Evolutionary conservation across 2,329 filamentous ascomycete genomes (phyloP).

Genomic region (Claviceps citrina): DNA sequence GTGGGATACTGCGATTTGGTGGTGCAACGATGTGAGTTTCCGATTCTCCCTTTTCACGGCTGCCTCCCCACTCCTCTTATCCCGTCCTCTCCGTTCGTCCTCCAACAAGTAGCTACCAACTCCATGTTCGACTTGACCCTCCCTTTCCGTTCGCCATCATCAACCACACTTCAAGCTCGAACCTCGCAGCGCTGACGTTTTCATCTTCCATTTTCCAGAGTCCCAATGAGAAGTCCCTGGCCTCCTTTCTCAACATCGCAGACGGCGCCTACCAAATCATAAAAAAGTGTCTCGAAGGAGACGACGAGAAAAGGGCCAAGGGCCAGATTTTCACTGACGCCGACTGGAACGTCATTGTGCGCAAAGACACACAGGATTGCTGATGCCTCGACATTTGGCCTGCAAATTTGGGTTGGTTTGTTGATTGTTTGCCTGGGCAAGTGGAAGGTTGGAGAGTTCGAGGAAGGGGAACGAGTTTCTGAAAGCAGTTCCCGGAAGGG

Average conservation of each 20-base stretch:
- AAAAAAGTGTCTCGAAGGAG: not conserved
- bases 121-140: no score
- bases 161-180: no score
- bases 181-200: not conserved
- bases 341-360: not conserved
- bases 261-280: not conserved
- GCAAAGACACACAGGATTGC: not conserved
- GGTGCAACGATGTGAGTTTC: not conserved
- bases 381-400: not conserved
- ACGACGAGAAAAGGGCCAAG: not conserved
- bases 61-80: not conserved
- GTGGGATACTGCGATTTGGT: not conserved
- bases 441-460: not conserved
- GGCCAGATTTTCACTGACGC: not conserved
- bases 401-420: not conserved
- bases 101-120: no score
- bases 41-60: not conserved
- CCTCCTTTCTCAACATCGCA: not conserved
- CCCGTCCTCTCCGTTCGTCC: not conserved
- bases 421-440: no score
- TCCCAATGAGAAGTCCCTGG: not conserved
- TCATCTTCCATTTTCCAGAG: not conserved
- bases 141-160: no score
- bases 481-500: no score
- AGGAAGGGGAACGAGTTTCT: not conserved